Evolutionary conservation across 441 rosid genomes (phyloP).

Genomic region (Euphorbia celastroides): DNA sequence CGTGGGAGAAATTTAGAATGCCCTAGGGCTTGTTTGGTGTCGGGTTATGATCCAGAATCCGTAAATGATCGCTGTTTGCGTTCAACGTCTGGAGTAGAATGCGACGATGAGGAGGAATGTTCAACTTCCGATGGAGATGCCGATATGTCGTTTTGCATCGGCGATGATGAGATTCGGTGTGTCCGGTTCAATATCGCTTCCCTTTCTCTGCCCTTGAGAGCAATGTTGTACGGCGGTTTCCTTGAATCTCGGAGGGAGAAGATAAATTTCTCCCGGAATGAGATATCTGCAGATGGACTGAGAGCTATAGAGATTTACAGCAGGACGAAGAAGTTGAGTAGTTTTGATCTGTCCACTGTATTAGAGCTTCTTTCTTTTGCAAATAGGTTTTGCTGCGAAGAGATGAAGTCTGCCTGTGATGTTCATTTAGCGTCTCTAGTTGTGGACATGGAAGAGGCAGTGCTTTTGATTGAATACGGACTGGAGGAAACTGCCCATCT

Average conservation of each 20-base stretch:
- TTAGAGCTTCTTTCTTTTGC: conserved; percentile 84
- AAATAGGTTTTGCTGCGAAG: conserved; percentile 82
- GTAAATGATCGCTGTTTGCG: conserved; percentile 58
- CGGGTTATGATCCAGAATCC: conserved; percentile 70
- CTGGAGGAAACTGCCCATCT: conserved; percentile 70
- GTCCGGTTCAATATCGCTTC: conserved; percentile 62
- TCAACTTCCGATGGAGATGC: conserved; percentile 58
- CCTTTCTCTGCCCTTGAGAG: conserved; percentile 63
- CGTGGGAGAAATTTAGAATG: conserved; percentile 79
- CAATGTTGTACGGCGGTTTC: conserved; percentile 81
- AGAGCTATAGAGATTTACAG: conserved; percentile 71
- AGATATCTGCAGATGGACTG: conserved; percentile 65
- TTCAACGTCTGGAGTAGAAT: conserved; percentile 30
- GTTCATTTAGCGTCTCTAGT: conserved; percentile 63
- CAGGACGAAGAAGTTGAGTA: conserved; percentile 50
- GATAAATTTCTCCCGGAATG: conserved; percentile 65
- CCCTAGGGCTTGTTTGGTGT: conserved; percentile 62
- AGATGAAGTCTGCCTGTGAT: conserved; percentile 78
- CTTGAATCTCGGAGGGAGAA: conserved; percentile 56
- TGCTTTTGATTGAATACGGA: conserved; percentile 72
- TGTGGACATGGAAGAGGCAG: conserved; percentile 50
- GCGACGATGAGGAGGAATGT: conserved; percentile 39
- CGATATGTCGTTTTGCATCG: conserved; percentile 75
- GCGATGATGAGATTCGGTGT: conserved; percentile 77
- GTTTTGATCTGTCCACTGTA: conserved; percentile 44